Evolutionary conservation across 495 filamentous ascomycete genomes (phyloP).

Genomic region (Margaritispora aquatica): DNA sequence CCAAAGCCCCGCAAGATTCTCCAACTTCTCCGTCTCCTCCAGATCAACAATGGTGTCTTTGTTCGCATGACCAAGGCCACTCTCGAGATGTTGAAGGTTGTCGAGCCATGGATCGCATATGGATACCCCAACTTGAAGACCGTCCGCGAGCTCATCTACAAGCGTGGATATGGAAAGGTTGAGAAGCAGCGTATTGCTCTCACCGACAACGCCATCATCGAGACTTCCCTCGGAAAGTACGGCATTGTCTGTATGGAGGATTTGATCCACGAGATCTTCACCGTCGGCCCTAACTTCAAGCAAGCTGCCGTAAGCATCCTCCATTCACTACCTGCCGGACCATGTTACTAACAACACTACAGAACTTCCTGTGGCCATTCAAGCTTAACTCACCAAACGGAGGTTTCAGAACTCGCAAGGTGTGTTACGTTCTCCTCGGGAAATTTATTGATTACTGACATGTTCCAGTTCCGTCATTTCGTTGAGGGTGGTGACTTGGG

Average conservation of each 20-base stretch:
- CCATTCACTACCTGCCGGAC: no score
- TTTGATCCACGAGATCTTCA: conserved; percentile 98
- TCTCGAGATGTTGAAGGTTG: conserved; percentile 92
- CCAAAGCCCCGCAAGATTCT: conserved; percentile 99
- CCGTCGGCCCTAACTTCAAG: conserved; percentile 99
- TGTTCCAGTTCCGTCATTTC: conserved; percentile 87
- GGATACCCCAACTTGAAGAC: conserved; percentile 99
- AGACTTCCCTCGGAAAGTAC: conserved; percentile 93
- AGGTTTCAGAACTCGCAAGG: conserved; percentile 65
- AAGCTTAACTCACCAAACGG: conserved; percentile 97
- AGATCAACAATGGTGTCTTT: conserved; percentile 99
- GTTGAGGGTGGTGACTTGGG: conserved; percentile 62
- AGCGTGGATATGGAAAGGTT: conserved; percentile 97
- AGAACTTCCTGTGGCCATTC: conserved; percentile 99
- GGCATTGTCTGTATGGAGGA: conserved; percentile 99
- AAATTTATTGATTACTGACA: background rate
- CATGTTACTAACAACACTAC: no score
- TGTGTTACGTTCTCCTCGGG: background rate
- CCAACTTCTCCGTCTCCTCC: conserved; percentile 95
- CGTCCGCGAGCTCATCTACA: conserved; percentile 98
- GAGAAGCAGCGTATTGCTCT: conserved; percentile 93
- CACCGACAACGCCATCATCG: conserved; percentile 96
- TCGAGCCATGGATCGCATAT: conserved; percentile 97
- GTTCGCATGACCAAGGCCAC: conserved; percentile 97
- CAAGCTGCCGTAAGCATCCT: no score